Base-by-base conservation (phyloP, 306 rosid genomes). In the Purshia tridentata region DNA sequence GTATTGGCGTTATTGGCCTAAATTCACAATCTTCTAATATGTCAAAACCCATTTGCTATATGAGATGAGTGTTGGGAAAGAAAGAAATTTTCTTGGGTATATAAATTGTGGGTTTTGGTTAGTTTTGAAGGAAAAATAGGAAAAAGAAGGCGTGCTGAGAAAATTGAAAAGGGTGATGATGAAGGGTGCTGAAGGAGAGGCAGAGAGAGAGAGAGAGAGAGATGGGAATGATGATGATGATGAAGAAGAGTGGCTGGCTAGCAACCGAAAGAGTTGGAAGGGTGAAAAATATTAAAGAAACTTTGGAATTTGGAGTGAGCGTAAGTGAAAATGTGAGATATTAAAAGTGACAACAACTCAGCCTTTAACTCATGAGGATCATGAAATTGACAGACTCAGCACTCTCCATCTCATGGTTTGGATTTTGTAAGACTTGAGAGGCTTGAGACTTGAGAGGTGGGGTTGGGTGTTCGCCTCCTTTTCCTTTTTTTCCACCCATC, bases 31-130 rank as follows among this genome's bases (percentile, higher is more conserved):
- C 96, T 62, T 90, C 86, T 0, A 77, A 12, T 49, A 78, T 39
- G 49, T 85, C 76, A 8, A 83, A 66, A 72, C 91, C 93, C 96
- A 90, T 86, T 52, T 63, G 19, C 16, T 39, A n/a, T n/a, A n/a
- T n/a, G n/a, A n/a, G n/a, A n/a, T 50, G 18, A 11, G 29, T n/a
- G 35, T 35, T 5, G 23, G 40, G 40, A 3, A 49, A 45, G 18
- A n/a, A n/a, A n/a, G n/a, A n/a, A n/a, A n/a, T 37, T 41, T 37
- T 35, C 19, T 14, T 20, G 54, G 55, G 8, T 49, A 53, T 46
- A 19, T 14, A 46, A 48, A 16, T n/a, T n/a, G n/a, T 12, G 13
- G 39, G 3, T 22, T 9, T n/a, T 73, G 1, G 0, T 5, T 57
- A 11, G 37, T 60, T 20, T 35, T n/a, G n/a, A n/a, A n/a, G 73